Conservation (phyloP, 306 rosid genomes). For the Ormosia semicastrata region DNA sequence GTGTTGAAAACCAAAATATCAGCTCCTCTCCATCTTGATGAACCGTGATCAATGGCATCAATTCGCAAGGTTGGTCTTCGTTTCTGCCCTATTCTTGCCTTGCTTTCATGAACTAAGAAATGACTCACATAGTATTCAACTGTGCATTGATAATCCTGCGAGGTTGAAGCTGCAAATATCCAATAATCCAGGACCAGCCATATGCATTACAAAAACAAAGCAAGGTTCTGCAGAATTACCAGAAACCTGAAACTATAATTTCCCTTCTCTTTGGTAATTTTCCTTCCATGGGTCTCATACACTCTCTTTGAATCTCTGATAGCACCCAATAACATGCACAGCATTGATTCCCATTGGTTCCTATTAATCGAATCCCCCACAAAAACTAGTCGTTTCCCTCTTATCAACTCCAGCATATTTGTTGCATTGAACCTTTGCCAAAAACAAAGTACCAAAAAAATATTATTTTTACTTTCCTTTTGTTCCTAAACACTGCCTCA, state of each 20-base stretch:
- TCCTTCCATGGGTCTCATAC: slow-evolving; percentile 73
- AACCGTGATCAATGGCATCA: slow-evolving; percentile 79
- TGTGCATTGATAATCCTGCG: slow-evolving; percentile 85
- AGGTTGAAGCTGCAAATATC: slow-evolving; percentile 3
- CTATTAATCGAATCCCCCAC: slow-evolving; percentile 95
- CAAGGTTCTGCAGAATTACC: slow-evolving; percentile 52
- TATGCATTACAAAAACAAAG: slow-evolving; percentile 4
- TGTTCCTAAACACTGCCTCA: not conserved
- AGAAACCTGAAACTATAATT: slow-evolving; percentile 80
- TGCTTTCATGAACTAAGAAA: slow-evolving; percentile 82
- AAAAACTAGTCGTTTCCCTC: slow-evolving; percentile 93
- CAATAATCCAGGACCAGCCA: slow-evolving; percentile 6
- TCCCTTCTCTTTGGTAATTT: slow-evolving; percentile 80
- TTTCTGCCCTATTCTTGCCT: slow-evolving; percentile 76
- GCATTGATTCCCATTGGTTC: slow-evolving; percentile 96
- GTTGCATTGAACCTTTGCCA: slow-evolving; percentile 79
- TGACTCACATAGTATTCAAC: slow-evolving; percentile 81
- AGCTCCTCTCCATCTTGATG: slow-evolving; percentile 93
- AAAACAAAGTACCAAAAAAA: slow-evolving; percentile 18
- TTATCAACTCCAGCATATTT: slow-evolving; percentile 75
- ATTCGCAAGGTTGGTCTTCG: slow-evolving; percentile 68
- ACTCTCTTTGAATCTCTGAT: slow-evolving; percentile 75
- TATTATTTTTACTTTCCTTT: not conserved
- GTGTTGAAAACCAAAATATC: slow-evolving; percentile 86
- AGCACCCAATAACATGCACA: slow-evolving; percentile 77